A percentile compares a stretch with the other conserved stretches of the same genome.
These are phyloP conservation scores for Amanita subjunquillea DNA, from an alignment of 768 basidiomycete species.

Conservation along the genomic window DNA sequence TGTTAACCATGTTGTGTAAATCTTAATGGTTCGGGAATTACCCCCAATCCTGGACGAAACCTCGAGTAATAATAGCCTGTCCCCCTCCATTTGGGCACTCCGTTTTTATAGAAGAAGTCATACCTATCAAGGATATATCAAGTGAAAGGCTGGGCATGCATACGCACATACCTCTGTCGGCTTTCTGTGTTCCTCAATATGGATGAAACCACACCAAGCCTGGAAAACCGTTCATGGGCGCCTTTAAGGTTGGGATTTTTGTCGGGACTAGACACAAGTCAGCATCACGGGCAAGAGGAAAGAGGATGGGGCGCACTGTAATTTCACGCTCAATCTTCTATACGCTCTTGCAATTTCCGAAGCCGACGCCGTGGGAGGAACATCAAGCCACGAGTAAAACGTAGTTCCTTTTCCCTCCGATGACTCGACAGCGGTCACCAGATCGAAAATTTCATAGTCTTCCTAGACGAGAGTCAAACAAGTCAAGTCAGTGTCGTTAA, in stretches of 20 bases:
- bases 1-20: not conserved
- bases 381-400: slow-evolving; percentile 91
- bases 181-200: slow-evolving; percentile 73
- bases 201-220: slow-evolving; percentile 75
- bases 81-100: slow-evolving; percentile 93
- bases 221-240: slow-evolving; percentile 84
- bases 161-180: slow-evolving; percentile 54
- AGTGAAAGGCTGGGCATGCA: not conserved
- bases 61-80: slow-evolving; percentile 96
- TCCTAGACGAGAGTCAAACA: slow-evolving; percentile 35
- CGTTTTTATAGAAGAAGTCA: slow-evolving; percentile 95
- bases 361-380: slow-evolving; percentile 62
- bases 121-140: slow-evolving; percentile 37
- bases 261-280: slow-evolving; percentile 57
- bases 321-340: slow-evolving; percentile 77
- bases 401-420: slow-evolving; percentile 91
- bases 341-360: slow-evolving; percentile 84
- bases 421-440: slow-evolving; percentile 70
- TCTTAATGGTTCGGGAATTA: slow-evolving; percentile 20
- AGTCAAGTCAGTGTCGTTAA: not conserved
- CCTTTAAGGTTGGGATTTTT: slow-evolving; percentile 85
- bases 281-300: not conserved
- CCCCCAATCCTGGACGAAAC: slow-evolving; percentile 87
- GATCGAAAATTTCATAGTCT: slow-evolving; percentile 95
- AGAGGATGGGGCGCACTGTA: slow-evolving; percentile 59